Conservation (phyloP, 1,284 basidiomycete genomes). For the Termitomyces sp. region DNA sequence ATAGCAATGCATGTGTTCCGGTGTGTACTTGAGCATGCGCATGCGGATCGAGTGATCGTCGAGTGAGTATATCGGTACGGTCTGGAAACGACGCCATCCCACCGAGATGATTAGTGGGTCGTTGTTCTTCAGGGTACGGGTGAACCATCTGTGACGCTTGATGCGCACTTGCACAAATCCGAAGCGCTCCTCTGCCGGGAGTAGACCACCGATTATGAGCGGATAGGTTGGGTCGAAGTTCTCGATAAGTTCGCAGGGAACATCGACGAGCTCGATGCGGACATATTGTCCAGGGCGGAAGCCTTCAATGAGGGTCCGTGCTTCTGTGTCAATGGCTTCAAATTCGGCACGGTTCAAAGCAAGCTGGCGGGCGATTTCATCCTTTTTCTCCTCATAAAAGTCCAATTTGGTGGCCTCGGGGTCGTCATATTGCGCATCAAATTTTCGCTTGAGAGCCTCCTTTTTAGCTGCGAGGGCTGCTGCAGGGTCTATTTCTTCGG, state of each 20-base stretch:
- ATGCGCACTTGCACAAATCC: constrained; percentile 94
- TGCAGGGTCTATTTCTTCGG: constrained; percentile 33
- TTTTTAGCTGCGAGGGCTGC: constrained; percentile 81
- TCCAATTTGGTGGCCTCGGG: constrained; percentile 73
- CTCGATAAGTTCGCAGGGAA: constrained; percentile 91
- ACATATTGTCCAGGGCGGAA: constrained; percentile 92
- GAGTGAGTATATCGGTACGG: constrained; percentile 90
- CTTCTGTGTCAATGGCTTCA: constrained; percentile 70
- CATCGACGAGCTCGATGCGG: constrained; percentile 80
- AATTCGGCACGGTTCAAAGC: constrained; percentile 88
- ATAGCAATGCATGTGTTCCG: constrained; percentile 99
- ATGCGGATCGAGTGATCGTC: constrained; percentile 98
- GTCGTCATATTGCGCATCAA: constrained; percentile 96
- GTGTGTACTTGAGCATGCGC: constrained; percentile 99
- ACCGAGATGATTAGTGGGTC: constrained; percentile 94
- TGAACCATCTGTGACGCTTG: constrained; percentile 96
- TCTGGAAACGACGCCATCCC: constrained; percentile 97
- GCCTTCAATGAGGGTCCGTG: constrained; percentile 85
- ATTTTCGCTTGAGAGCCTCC: constrained; percentile 88
- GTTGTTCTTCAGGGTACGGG: constrained; percentile 92
- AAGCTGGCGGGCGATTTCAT: constrained; percentile 84
- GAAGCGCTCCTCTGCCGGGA: constrained; percentile 87
- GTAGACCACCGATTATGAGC: constrained; percentile 89
- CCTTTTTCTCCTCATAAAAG: constrained; percentile 91
- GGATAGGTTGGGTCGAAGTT: constrained; percentile 92